These are phyloP conservation scores for Polytolypa hystricis DNA, from an alignment of 2,329 filamentous ascomycete genomes.

Conservation along the genomic window DNA sequence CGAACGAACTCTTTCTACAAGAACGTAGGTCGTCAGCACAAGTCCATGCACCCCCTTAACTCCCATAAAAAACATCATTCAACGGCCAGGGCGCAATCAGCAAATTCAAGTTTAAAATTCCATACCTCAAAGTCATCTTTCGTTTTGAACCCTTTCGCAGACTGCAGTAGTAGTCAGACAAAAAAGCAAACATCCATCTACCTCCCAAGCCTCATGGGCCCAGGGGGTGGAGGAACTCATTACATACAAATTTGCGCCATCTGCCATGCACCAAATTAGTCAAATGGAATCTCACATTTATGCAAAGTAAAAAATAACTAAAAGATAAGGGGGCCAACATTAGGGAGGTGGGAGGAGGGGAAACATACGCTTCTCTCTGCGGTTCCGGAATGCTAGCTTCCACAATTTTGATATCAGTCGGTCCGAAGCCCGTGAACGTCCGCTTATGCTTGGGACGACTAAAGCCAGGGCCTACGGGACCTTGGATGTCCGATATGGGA, in stretches of 20 bases:
- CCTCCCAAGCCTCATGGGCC: background rate
- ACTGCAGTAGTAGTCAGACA: constrained; percentile 37
- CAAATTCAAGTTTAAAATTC: constrained; percentile 1
- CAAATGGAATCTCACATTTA: background rate
- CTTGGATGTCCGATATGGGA: constrained; percentile 76
- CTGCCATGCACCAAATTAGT: constrained; percentile 21
- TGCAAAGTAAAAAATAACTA: background rate
- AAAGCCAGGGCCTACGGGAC: constrained; percentile 75
- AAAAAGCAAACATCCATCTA: constrained; percentile 5
- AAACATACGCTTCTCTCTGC: constrained; percentile 60
- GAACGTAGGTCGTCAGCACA: no score
- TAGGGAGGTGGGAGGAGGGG: background rate
- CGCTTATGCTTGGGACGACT: constrained; percentile 91
- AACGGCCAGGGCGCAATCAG: constrained; percentile 7
- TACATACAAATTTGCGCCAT: constrained; percentile 50
- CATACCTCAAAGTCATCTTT: constrained; percentile 65
- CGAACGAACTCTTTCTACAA: constrained; percentile 68
- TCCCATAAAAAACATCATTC: no score
- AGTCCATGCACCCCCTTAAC: no score
- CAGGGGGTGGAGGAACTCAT: background rate
- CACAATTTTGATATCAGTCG: constrained; percentile 82
- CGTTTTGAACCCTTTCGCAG: constrained; percentile 57
- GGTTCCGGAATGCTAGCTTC: constrained; percentile 86
- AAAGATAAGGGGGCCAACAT: background rate
- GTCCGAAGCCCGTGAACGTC: constrained; percentile 88